Evolutionary conservation across 148 eudicot species (phyloP), one percentile per base, ranked within the genome.

Genomic region (Nepenthes gracilis): DNA sequence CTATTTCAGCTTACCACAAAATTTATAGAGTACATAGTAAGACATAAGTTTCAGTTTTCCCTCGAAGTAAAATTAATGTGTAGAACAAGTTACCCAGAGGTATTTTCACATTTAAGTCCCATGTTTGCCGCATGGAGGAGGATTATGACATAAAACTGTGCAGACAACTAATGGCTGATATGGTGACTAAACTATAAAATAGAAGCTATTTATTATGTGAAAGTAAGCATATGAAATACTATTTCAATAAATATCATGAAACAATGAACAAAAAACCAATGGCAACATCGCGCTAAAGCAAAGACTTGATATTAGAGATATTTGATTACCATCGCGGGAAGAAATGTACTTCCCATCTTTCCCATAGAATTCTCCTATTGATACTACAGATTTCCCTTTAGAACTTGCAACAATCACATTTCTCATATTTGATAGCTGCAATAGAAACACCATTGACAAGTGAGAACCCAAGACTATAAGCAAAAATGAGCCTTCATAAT

Each of bases 391-490:
- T 66, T 62, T 68, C 62, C 76, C 81, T 55, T 57, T 70, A 0
- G 67, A 62, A 55, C 70, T 72, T 53, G 75, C 57, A 40, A 85
- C 67, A 6, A 84, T 74, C 47, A 82, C 81, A 12, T 76, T 66
- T 68, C 78, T 78, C 67, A 61, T 80, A 40, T 81, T 70, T 59
- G 90, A 77, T 61, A 88, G 80, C 88, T 88, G 64, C 67, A 83
- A 64, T 14, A 45, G 70, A 54, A 66, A 43, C 52, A 37, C 48
- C 48, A 45, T 45, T 35, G 45, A 13, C 6, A 56, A 49, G 33
- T 51, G 61, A 35, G 34, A 12, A 50, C 2, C 1, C 35, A 4
- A 45, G 8, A 45, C 48, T 11, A 49, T 2, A 5, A 12, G 13
- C 53, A 12, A 0, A 11, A 10, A 49, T 5, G 10, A 49, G 15